Percentiles rank a stretch among this genome's conserved stretches.
phyloP scores from a whole-genome alignment of 164 flowering plant species.

The Santalum album region DNA sequence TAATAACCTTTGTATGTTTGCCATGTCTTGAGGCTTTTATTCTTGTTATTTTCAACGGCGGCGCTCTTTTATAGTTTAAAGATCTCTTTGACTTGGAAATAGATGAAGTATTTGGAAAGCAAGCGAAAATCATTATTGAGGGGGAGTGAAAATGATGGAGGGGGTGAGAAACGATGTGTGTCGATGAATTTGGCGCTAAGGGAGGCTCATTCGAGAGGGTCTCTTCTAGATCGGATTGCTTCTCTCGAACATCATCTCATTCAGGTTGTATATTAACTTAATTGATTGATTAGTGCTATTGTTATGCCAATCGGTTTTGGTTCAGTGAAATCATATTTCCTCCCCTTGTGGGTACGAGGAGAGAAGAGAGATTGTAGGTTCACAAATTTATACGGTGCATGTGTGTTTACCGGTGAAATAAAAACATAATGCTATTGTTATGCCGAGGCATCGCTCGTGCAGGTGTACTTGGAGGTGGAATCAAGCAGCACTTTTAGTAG shows the following conservation, averaged over 20 bases:
- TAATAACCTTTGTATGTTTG: too few species aligned
- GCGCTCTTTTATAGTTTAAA: too few species aligned
- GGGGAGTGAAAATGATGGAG: not conserved
- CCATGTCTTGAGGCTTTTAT: too few species aligned
- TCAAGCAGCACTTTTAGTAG: constrained; percentile 6
- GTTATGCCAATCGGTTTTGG: not conserved
- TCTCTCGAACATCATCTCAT: constrained; percentile 27
- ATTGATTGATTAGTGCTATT: not conserved
- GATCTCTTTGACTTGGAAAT: too few species aligned
- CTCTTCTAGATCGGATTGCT: constrained; percentile 28
- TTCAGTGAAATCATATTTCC: not conserved
- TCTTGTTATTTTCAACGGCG: too few species aligned
- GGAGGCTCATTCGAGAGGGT: constrained; percentile 28
- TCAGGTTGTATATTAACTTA: constrained; percentile 23
- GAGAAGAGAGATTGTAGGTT: too few species aligned
- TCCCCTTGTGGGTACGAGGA: too few species aligned
- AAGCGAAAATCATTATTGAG: constrained; percentile 11
- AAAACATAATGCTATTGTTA: too few species aligned
- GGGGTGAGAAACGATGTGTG: not conserved
- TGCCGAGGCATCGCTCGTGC: not conserved
- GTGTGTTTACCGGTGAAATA: too few species aligned
- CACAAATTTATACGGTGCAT: too few species aligned
- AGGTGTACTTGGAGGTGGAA: constrained; percentile 26
- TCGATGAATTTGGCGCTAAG: constrained; percentile 18
- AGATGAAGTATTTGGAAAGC: constrained; percentile 25